Conservation (phyloP, 2,329 filamentous ascomycete species). For the Passalora sequoiae region DNA sequence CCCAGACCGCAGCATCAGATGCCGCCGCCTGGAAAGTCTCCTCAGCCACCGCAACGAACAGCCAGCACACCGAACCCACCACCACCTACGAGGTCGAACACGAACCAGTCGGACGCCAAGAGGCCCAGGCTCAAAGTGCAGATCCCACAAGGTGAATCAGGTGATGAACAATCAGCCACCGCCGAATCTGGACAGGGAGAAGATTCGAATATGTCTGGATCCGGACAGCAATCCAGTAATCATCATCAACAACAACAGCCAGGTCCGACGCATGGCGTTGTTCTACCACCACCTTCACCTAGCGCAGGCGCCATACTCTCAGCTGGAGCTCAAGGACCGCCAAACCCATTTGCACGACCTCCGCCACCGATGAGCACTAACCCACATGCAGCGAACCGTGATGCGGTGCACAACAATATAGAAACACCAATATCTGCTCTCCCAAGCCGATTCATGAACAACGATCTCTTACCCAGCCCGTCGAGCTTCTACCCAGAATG, state of each 20-base stretch:
- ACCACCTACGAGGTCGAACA: slow-evolving; percentile 71
- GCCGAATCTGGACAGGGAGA: slow-evolving; percentile 60
- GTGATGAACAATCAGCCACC: slow-evolving; percentile 61
- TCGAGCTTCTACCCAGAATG: slow-evolving; percentile 91
- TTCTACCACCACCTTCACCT: slow-evolving; percentile 87
- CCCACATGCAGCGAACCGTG: slow-evolving; percentile 32
- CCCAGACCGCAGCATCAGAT: slow-evolving; percentile 50
- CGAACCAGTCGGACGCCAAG: slow-evolving; percentile 61
- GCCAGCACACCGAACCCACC: slow-evolving; percentile 59
- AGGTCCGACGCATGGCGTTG: slow-evolving; percentile 50
- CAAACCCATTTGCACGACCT: slow-evolving; percentile 91
- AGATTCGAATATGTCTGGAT: slow-evolving; percentile 46
- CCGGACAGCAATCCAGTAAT: slow-evolving; percentile 27
- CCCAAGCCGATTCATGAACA: slow-evolving; percentile 83
- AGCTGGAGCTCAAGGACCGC: slow-evolving; percentile 84
- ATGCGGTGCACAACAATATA: slow-evolving; percentile 43
- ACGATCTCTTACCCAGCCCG: slow-evolving; percentile 81
- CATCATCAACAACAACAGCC: slow-evolving; percentile 45
- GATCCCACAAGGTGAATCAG: slow-evolving; percentile 83
- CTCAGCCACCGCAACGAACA: slow-evolving; percentile 45
- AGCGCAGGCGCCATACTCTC: slow-evolving; percentile 80
- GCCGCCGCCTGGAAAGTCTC: slow-evolving; percentile 29
- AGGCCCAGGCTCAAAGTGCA: slow-evolving; percentile 86
- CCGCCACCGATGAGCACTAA: slow-evolving; percentile 62
- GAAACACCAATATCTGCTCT: slow-evolving; percentile 91